These are phyloP conservation scores for Tricholoma terreum DNA, from an alignment of 768 basidiomycete genomes.

Conservation along the genomic window DNA sequence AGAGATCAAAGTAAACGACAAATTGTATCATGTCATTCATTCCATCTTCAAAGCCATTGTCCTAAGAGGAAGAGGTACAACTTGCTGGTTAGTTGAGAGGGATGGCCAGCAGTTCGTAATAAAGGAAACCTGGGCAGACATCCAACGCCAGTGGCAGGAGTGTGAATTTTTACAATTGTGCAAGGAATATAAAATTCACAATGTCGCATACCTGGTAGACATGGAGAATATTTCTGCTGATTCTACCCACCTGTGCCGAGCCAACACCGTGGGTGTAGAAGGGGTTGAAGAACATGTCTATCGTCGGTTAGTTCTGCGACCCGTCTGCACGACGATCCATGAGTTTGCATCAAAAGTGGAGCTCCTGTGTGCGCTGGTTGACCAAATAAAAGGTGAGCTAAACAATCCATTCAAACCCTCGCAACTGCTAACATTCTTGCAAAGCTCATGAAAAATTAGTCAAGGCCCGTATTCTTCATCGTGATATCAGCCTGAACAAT, in stretches of 20 bases:
- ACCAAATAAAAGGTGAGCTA: neutral
- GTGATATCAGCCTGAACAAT: neutral
- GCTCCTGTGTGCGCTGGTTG: neutral
- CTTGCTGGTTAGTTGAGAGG: neutral
- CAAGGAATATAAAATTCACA: neutral
- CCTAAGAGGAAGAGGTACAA: neutral
- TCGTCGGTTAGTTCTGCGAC: neutral
- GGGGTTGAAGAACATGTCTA: neutral
- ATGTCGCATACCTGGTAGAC: neutral
- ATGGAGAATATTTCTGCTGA: neutral
- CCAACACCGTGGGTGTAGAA: neutral
- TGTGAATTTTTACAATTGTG: neutral
- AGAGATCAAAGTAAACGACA: neutral
- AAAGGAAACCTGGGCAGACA: neutral
- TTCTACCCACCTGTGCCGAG: neutral
- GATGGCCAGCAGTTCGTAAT: neutral
- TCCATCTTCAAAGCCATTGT: neutral
- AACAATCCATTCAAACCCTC: neutral
- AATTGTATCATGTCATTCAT: neutral
- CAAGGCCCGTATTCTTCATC: neutral
- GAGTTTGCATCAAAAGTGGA: neutral
- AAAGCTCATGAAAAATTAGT: neutral
- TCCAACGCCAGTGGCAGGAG: neutral
- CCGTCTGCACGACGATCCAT: neutral
- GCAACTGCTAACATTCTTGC: neutral